phyloP scores from a whole-genome alignment of 228 moss, liverwort and hornwort species.

The Sphagnum magellanicum region DNA sequence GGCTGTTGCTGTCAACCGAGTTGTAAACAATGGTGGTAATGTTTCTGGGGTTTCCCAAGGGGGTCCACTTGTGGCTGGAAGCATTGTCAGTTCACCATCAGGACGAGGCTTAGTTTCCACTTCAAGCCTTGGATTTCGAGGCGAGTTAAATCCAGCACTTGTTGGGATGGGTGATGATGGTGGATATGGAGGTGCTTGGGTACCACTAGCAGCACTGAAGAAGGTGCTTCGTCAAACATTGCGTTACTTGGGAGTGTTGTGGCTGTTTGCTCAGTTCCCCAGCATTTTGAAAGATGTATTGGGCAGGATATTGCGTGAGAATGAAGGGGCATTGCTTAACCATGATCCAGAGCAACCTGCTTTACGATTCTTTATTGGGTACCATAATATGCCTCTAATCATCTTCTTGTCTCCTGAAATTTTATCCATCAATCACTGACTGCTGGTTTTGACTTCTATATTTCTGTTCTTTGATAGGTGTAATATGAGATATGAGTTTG shows the following conservation, averaged over 20 bases:
- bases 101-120: slow-evolving; percentile 27
- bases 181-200: slow-evolving; percentile 99
- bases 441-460: neutral
- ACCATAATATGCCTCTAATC: slow-evolving; percentile 1
- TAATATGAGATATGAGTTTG: neutral
- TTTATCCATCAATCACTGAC: neutral
- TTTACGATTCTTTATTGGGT: slow-evolving; percentile 91
- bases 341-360: slow-evolving; percentile 96
- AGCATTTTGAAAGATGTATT: slow-evolving; percentile 76
- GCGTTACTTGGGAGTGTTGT: slow-evolving; percentile 85
- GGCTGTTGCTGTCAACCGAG: slow-evolving; percentile 19
- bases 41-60: slow-evolving; percentile 18
- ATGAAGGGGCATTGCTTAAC: slow-evolving; percentile 77
- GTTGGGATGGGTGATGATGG: slow-evolving; percentile 94
- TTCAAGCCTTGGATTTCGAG: slow-evolving; percentile 44
- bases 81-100: slow-evolving; percentile 7
- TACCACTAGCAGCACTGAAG: slow-evolving; percentile 86
- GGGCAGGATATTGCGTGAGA: slow-evolving; percentile 58
- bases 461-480: neutral
- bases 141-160: slow-evolving; percentile 72
- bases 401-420: neutral
- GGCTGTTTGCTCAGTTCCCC: slow-evolving; percentile 97
- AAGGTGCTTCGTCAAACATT: slow-evolving; percentile 86
- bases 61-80: slow-evolving; percentile 16
- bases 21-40: slow-evolving; percentile 15